phyloP scores from a whole-genome alignment of 2,329 filamentous ascomycete genomes.

The Colletotrichum eleusines region DNA sequence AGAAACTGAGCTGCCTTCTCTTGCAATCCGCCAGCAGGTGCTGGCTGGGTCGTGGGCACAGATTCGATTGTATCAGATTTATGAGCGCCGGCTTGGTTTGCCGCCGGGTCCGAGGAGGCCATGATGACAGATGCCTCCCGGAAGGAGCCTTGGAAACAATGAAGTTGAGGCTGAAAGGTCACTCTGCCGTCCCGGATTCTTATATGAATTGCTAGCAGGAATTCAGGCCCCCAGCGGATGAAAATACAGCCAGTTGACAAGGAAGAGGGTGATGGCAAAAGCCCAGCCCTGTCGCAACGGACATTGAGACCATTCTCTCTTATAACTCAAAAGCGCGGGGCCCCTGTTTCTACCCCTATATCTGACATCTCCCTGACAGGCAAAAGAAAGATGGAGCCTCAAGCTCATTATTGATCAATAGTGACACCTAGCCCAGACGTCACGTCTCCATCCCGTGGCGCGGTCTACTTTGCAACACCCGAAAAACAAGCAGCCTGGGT shows the following conservation, averaged over 20 bases:
- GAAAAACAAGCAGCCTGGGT: slow-evolving; percentile 12
- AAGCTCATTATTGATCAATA: not conserved
- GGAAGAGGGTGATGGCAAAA: not conserved
- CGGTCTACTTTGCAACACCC: not conserved
- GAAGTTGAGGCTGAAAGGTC: not conserved
- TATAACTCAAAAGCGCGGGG: slow-evolving; percentile 9
- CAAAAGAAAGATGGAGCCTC: not conserved
- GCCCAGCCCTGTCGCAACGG: not conserved
- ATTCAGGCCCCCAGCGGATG: not conserved
- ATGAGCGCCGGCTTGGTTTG: not conserved
- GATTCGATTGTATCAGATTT: slow-evolving; percentile 17
- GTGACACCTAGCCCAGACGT: slow-evolving; percentile 2
- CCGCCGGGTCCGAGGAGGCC: slow-evolving; percentile 1
- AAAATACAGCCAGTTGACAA: not conserved
- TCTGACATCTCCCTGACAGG: not conserved
- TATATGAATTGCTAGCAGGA: too few relatives aligned
- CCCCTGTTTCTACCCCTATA: slow-evolving; percentile 14
- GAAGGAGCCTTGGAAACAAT: not conserved
- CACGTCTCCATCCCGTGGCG: not conserved
- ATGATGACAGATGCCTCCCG: not conserved
- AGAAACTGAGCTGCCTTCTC: slow-evolving; percentile 62
- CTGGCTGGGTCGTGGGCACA: not conserved
- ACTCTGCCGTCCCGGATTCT: not conserved
- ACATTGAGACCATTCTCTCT: slow-evolving; percentile 18
- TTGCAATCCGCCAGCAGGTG: slow-evolving; percentile 18